Conservation (phyloP, 2,329 filamentous ascomycete genomes). For the Aspergillus latus region DNA sequence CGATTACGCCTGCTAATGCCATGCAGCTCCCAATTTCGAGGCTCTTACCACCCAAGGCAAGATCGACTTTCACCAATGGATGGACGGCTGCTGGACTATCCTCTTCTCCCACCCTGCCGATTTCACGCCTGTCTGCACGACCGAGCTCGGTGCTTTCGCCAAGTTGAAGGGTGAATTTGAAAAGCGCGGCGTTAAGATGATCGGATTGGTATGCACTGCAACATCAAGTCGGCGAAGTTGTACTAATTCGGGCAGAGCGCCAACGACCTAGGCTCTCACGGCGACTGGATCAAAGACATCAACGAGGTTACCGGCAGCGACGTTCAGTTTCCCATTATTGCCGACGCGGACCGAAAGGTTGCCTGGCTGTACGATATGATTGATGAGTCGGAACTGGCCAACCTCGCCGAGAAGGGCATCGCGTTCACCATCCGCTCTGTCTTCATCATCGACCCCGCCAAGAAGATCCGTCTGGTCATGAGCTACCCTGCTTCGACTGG, state of each 20-base stretch:
- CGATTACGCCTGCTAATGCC: background rate
- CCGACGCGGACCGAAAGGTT: conserved; percentile 75
- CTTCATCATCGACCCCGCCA: conserved; percentile 90
- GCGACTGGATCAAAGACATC: conserved; percentile 86
- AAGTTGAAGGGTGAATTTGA: conserved; percentile 86
- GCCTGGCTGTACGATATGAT: conserved; percentile 79
- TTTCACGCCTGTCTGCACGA: conserved; percentile 94
- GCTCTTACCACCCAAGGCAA: conserved; percentile 64
- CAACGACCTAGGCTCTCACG: conserved; percentile 79
- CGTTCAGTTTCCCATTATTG: conserved; percentile 76
- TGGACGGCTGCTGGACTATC: conserved; percentile 66
- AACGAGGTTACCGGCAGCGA: conserved; percentile 71
- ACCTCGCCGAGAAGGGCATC: conserved; percentile 71
- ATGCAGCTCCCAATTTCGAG: conserved; percentile 63
- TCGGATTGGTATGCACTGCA: conserved; percentile 64
- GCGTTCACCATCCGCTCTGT: conserved; percentile 91
- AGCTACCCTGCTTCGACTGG: conserved; percentile 90
- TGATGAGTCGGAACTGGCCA: conserved; percentile 77
- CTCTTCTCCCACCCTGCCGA: conserved; percentile 72
- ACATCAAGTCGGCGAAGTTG: background rate
- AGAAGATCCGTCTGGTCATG: conserved; percentile 90
- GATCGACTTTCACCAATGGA: conserved; percentile 70
- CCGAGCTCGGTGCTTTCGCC: conserved; percentile 88
- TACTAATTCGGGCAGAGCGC: conserved; percentile 53
- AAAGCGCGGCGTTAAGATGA: conserved; percentile 85